phyloP scores from a whole-genome alignment of 2,329 filamentous ascomycete species.

The Trichoderma sp. region DNA sequence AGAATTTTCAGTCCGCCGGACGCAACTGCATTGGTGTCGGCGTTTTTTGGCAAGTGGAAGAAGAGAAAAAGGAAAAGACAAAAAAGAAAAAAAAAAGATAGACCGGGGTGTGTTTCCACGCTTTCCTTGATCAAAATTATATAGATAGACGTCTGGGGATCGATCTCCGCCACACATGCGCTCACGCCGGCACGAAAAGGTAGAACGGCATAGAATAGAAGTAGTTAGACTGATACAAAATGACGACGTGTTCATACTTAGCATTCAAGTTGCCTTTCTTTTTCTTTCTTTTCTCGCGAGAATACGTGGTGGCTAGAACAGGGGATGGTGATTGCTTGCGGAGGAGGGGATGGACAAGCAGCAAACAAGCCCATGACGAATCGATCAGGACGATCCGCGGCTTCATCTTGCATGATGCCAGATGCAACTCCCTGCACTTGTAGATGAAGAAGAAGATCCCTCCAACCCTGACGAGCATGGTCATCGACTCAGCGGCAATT shows the following conservation, averaged over 20 bases:
- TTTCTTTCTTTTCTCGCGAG: background rate
- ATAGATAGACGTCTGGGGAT: background rate
- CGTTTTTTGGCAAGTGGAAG: background rate
- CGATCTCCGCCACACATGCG: background rate
- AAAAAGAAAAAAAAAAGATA: background rate
- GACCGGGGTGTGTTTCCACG: background rate
- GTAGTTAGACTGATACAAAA: slow-evolving; percentile 5
- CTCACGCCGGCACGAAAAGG: background rate
- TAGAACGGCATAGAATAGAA: slow-evolving; percentile 7
- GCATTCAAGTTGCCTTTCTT: background rate
- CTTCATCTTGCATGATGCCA: too few relatives aligned
- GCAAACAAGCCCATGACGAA: too few relatives aligned
- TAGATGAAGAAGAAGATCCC: too few relatives aligned
- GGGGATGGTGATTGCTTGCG: too few relatives aligned
- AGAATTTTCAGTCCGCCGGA: background rate
- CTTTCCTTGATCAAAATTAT: slow-evolving; percentile 6
- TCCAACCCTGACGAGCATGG: too few relatives aligned
- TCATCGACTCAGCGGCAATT: too few relatives aligned
- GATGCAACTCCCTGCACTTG: too few relatives aligned
- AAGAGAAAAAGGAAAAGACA: background rate
- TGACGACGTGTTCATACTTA: background rate
- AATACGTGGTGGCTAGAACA: too few relatives aligned
- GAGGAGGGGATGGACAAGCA: background rate
- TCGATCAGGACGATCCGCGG: too few relatives aligned
- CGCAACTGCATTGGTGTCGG: background rate